Percentiles rank a stretch among this genome's conserved stretches.
These are phyloP conservation scores for Penicillium nucicola DNA, from an alignment of 495 filamentous ascomycete species.

Conservation along the genomic window DNA sequence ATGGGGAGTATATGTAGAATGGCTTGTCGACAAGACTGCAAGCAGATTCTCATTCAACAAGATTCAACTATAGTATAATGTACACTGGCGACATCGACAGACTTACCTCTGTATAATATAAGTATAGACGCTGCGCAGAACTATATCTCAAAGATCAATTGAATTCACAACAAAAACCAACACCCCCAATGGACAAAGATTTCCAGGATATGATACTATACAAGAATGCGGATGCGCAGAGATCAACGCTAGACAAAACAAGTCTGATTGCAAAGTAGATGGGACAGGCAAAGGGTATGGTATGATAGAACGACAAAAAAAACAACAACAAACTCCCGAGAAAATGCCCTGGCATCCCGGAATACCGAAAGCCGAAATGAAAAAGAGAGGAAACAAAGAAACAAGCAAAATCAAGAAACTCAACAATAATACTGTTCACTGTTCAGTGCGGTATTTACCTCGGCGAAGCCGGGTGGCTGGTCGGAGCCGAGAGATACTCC, in stretches of 20 bases:
- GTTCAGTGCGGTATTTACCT: slow-evolving; percentile 11
- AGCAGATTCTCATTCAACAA: no score
- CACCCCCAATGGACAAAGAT: slow-evolving; percentile 3
- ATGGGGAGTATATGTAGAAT: no score
- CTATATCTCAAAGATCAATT: not conserved
- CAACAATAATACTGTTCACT: not conserved
- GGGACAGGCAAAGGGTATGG: slow-evolving; percentile 15
- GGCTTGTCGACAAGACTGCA: no score
- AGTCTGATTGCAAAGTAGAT: slow-evolving; percentile 1
- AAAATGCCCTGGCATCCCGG: slow-evolving; percentile 16
- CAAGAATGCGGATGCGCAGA: slow-evolving; percentile 8
- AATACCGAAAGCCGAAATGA: slow-evolving; percentile 2
- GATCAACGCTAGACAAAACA: slow-evolving; percentile 2
- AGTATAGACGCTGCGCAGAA: no score
- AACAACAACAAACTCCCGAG: slow-evolving; percentile 17
- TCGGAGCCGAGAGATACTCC: slow-evolving; percentile 45
- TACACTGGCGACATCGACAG: no score
- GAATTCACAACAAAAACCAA: not conserved
- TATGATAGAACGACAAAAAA: slow-evolving; percentile 9
- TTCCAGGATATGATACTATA: slow-evolving; percentile 12
- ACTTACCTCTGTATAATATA: no score
- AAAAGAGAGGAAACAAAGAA: not conserved
- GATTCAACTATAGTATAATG: no score
- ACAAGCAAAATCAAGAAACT: not conserved
- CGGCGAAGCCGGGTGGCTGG: slow-evolving; percentile 41